Base-by-base conservation (phyloP, 805 yeast species). In the Candida vartiovaarae region DNA sequence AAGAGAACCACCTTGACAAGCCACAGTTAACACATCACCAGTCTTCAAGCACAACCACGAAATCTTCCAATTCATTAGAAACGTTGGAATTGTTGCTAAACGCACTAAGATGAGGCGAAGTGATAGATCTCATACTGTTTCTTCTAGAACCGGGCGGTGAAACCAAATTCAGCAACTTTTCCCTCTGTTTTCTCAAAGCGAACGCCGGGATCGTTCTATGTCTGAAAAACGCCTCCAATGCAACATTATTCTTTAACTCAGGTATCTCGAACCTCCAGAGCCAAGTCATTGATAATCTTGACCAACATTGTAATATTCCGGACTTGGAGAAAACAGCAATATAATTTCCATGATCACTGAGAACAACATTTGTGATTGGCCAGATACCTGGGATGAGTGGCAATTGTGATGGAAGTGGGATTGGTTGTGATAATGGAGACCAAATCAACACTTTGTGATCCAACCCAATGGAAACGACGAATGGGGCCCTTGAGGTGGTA, bases 371-470 rank as follows among this genome's bases (percentile, higher is more conserved):
- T 9, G 78, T 72, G 0, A 84, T 69, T 1, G 89, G 90, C 80
- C 86, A 75, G 39, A 75, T 66, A 34, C 72, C 70, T 3, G 67
- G 59, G 8, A 65, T 56, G 5, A 65, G 56, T 23, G 74, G 74
- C 27, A 72, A 54, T 38, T 64, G 68, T 1, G 72, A 66, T 6
- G 78, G 80, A 25, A 54, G 47, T 41, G 72, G 81, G 40, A 64
- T 59, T 34, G 70, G 84, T 23, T 57, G 61, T 1, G 68, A 61
- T 43, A 80, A 57, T 4, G 89, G 89, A 0, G 85, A 81, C 95
- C 95, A 86, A 8, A 85, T 76, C 30, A 78, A 60, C 4, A 86
- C 71, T 46, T 72, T 75, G 52, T 83, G 89, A 53, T 86, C 95
- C 56, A 87, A 65, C 4, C 90, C 91, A 27, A 83, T 73, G 1